Base-by-base conservation (phyloP, 2,329 filamentous ascomycete genomes). In the Ophiognomonia clavigignenti-juglandacearum region DNA sequence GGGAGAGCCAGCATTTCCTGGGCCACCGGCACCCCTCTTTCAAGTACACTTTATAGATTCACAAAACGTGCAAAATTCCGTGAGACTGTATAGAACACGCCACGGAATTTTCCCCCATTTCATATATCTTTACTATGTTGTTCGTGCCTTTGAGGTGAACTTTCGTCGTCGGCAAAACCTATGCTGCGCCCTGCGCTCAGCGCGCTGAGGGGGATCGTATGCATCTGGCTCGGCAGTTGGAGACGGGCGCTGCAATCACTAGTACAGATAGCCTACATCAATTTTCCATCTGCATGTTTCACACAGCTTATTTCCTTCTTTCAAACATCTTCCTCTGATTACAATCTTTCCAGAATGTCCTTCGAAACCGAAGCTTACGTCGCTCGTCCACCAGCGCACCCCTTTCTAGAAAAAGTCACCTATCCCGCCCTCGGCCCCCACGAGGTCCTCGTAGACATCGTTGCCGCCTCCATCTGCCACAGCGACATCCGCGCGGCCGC, bases 1-100 rank as follows among this genome's bases (percentile, higher is more conserved):
- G 54, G 3, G 32, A 22, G 7, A 58, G 63, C 42, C 54, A 61
- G 31, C 57, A 59, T 31, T 53, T 57, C 20, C 56, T 73, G 23
- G 68, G 69, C 0, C 64, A 68, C 50, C 55, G 62, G 14, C 69
- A 72, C 56, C 68, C 69, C 6, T 51, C 56, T 3, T 70, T 70
- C 51, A 60, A 61, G 42, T 72, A 69, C 52, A 70, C 64, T 1
- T 27, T 64, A 26, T 59, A 18, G 50, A 20, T 18, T 7, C 31
- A n/a, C n/a, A n/a, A n/a, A n/a, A n/a, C n/a, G n/a, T n/a, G n/a
- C n/a, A n/a, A n/a, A n/a, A n/a, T n/a, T n/a, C n/a, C n/a, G n/a
- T n/a, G n/a, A n/a, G n/a, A n/a, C n/a, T n/a, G n/a, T n/a, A n/a
- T n/a, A n/a, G n/a, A n/a, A n/a, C n/a, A n/a, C n/a, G n/a, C n/a